Percentiles rank a stretch among this genome's conserved stretches.
Conservation (phyloP, 331 rosid species). For the Quercus lobata region DNA sequence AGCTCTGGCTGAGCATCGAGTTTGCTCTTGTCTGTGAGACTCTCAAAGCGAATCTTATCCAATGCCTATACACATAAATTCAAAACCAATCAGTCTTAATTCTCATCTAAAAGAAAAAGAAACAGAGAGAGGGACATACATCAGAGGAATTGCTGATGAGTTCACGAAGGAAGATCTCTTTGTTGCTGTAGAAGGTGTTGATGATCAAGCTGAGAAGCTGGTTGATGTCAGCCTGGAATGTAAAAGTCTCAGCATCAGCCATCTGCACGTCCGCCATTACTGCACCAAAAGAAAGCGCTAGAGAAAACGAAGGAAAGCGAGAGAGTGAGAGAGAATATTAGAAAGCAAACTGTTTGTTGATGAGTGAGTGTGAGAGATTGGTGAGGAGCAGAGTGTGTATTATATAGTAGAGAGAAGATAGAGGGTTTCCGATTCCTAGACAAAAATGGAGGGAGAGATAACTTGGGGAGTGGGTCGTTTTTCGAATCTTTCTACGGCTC, state of each 20-base stretch:
- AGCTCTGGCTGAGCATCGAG: conserved; percentile 67
- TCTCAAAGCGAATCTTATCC: conserved; percentile 64
- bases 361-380: not conserved
- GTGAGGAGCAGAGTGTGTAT: not conserved
- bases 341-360: not conserved
- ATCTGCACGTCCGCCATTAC: conserved; percentile 52
- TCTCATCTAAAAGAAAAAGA: too few species aligned
- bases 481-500: conserved; percentile 48
- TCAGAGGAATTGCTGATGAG: conserved; percentile 60
- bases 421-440: too few species aligned
- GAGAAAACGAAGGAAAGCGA: not conserved
- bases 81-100: not conserved
- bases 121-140: conserved; percentile 12
- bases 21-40: conserved; percentile 60
- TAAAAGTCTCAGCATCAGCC: conserved; percentile 58
- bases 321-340: not conserved
- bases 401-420: not conserved
- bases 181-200: conserved; percentile 67
- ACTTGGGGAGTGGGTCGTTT: not conserved
- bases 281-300: not conserved
- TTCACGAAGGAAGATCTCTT: conserved; percentile 75
- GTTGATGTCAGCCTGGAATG: conserved; percentile 71
- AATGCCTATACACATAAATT: conserved; percentile 33
- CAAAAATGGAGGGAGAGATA: not conserved
- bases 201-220: conserved; percentile 67